Percentiles rank a stretch among this genome's conserved stretches.
These are phyloP conservation scores for Colletotrichum viniferum DNA, from an alignment of 2,329 filamentous ascomycete species.

Conservation along the genomic window DNA sequence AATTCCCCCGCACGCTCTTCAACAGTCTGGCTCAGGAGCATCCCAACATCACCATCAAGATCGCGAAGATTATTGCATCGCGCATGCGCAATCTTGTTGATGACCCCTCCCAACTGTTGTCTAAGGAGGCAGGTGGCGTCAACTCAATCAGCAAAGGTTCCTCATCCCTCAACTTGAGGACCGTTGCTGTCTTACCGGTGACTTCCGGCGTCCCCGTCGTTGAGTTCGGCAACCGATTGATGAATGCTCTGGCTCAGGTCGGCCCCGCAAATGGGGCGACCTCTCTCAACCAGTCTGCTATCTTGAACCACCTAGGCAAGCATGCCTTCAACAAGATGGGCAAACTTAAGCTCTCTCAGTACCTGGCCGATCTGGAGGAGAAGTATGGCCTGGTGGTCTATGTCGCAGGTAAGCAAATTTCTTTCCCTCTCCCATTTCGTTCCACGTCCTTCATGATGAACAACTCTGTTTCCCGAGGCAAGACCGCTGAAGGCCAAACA, in stretches of 20 bases:
- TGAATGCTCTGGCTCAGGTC: constrained; percentile 88
- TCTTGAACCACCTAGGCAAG: constrained; percentile 91
- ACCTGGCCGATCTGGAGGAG: constrained; percentile 94
- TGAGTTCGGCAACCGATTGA: constrained; percentile 88
- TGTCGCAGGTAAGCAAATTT: constrained; percentile 69
- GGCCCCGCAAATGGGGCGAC: constrained; percentile 89
- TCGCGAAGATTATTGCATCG: constrained; percentile 97
- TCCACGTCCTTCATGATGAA: constrained; percentile 51
- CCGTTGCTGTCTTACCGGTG: constrained; percentile 89
- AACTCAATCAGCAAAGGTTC: constrained; percentile 71
- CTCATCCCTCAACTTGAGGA: constrained; percentile 90
- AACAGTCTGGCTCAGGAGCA: constrained; percentile 98
- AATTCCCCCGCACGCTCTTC: constrained; percentile 93
- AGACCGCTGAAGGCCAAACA: constrained; percentile 57
- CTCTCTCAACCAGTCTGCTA: constrained; percentile 89
- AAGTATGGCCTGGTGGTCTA: constrained; percentile 96
- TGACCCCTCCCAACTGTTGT: constrained; percentile 71
- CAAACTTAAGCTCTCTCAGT: constrained; percentile 93
- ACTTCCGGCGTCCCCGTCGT: constrained; percentile 91
- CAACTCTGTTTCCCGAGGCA: constrained; percentile 53
- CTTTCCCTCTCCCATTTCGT: neutral
- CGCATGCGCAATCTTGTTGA: constrained; percentile 91
- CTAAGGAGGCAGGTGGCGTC: constrained; percentile 64
- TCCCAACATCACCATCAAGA: constrained; percentile 97
- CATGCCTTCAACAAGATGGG: constrained; percentile 98